These are phyloP conservation scores for Hysterium pulicare DNA, from an alignment of 2,329 filamentous ascomycete species.

Conservation along the genomic window DNA sequence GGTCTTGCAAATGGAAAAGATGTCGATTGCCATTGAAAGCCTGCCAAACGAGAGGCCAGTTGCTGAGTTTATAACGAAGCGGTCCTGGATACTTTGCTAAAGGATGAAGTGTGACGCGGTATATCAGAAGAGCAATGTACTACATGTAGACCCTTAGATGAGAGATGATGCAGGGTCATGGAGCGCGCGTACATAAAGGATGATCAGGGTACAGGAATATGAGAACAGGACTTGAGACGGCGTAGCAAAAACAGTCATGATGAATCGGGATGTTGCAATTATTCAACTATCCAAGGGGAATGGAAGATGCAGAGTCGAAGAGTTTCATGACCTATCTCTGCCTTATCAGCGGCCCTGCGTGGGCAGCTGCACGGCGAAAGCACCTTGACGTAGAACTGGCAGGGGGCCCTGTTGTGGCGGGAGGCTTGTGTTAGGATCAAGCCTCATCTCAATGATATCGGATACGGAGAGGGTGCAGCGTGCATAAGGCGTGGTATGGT, in stretches of 20 bases:
- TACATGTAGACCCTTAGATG: not conserved
- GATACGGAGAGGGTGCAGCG: too few relatives aligned
- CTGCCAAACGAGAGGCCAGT: constrained; percentile 23
- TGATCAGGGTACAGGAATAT: not conserved
- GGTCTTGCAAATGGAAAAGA: constrained; percentile 22
- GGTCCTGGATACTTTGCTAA: constrained; percentile 24
- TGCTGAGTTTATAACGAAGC: constrained; percentile 22
- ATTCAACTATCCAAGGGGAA: not conserved
- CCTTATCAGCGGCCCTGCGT: too few relatives aligned
- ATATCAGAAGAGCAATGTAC: constrained; percentile 10
- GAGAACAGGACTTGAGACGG: not conserved
- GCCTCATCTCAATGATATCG: too few relatives aligned
- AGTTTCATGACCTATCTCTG: too few relatives aligned
- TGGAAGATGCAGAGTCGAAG: too few relatives aligned
- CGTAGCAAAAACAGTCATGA: not conserved
- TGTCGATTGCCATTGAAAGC: constrained; percentile 24
- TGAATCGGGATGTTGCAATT: not conserved
- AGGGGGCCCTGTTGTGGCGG: too few relatives aligned
- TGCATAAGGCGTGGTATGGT: too few relatives aligned
- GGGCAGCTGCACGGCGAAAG: too few relatives aligned
- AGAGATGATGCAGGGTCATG: not conserved
- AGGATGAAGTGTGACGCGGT: constrained; percentile 23
- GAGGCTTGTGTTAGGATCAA: too few relatives aligned
- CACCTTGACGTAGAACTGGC: too few relatives aligned
- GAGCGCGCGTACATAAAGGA: not conserved